Percentiles rank a stretch among this genome's conserved stretches.
Evolutionary conservation across 306 rosid genomes (phyloP).

Genomic region (Fragaria vesca): DNA sequence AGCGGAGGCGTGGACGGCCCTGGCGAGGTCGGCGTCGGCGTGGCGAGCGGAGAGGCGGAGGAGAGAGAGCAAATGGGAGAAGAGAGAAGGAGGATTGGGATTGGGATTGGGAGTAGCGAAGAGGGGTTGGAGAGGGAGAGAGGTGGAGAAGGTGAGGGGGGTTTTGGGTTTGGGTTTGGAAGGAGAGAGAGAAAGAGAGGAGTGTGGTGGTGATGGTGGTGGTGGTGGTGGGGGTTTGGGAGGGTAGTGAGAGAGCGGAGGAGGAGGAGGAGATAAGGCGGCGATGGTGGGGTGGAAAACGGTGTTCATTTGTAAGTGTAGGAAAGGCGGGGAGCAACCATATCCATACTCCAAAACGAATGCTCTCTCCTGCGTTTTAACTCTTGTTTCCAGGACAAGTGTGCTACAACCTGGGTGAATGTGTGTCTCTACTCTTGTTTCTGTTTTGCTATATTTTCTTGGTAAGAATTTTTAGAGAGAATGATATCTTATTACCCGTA

Average conservation of each 20-base stretch:
- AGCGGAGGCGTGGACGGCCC: slow-evolving; percentile 54
- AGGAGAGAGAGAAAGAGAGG: slow-evolving; percentile 19
- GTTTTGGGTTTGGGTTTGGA: not conserved
- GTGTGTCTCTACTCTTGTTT: too few species aligned
- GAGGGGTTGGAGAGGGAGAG: slow-evolving; percentile 24
- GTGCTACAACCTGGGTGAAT: too few species aligned
- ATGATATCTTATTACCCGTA: too few species aligned
- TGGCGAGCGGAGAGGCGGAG: slow-evolving; percentile 55
- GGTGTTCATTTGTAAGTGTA: slow-evolving; percentile 19
- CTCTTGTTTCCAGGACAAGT: too few species aligned
- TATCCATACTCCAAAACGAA: too few species aligned
- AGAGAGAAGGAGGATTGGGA: slow-evolving; percentile 11
- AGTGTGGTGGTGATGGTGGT: not conserved
- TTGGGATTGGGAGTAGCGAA: not conserved
- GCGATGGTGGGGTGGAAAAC: slow-evolving; percentile 18
- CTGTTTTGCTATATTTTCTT: too few species aligned
- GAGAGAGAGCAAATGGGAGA: slow-evolving; percentile 24
- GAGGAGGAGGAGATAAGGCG: not conserved
- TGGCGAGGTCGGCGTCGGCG: slow-evolving; percentile 42
- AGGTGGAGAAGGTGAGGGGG: slow-evolving; percentile 29
- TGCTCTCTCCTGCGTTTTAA: too few species aligned
- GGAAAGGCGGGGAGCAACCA: not conserved
- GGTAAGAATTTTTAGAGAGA: too few species aligned
- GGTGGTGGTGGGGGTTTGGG: slow-evolving; percentile 1
- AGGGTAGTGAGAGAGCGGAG: slow-evolving; percentile 8